Conservation (phyloP, 2,329 filamentous ascomycete genomes). For the Nigrograna mackinnonii region DNA sequence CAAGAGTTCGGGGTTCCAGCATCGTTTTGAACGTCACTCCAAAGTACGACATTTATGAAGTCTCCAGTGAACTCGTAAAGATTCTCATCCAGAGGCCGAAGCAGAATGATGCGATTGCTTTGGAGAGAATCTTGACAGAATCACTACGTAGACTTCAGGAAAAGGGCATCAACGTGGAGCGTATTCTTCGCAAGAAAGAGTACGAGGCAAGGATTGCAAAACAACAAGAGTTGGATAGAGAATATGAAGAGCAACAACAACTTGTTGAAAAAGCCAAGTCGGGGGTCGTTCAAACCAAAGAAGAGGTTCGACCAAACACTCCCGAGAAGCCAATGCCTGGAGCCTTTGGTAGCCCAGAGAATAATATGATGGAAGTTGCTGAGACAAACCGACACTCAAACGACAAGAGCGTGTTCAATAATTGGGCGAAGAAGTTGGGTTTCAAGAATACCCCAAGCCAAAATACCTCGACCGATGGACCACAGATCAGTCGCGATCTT, state of each 20-base stretch:
- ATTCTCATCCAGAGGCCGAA: constrained; percentile 80
- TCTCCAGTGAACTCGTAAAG: constrained; percentile 84
- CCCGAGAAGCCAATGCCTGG: constrained; percentile 41
- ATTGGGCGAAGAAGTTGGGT: constrained; percentile 42
- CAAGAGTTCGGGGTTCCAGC: constrained; percentile 68
- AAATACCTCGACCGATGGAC: constrained; percentile 26
- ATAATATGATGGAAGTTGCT: constrained; percentile 23
- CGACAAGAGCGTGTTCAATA: constrained; percentile 33
- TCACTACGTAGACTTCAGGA: constrained; percentile 80
- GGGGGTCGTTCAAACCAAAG: constrained; percentile 21
- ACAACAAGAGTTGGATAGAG: constrained; percentile 71
- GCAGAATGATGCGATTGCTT: constrained; percentile 84
- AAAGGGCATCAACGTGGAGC: constrained; percentile 95
- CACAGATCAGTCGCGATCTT: constrained; percentile 38
- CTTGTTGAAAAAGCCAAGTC: constrained; percentile 21
- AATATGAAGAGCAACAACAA: constrained; percentile 63
- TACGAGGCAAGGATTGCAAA: constrained; percentile 88
- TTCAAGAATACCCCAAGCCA: constrained; percentile 29
- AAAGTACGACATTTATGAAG: constrained; percentile 84
- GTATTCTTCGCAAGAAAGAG: constrained; percentile 85
- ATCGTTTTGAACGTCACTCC: constrained; percentile 78
- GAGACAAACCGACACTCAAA: constrained; percentile 22
- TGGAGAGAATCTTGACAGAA: constrained; percentile 88
- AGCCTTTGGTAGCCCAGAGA: constrained; percentile 40
- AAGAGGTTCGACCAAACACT: constrained; percentile 15